Conservation (phyloP, 192 early-diverging fungal genomes). For the Linnemannia zychae region DNA sequence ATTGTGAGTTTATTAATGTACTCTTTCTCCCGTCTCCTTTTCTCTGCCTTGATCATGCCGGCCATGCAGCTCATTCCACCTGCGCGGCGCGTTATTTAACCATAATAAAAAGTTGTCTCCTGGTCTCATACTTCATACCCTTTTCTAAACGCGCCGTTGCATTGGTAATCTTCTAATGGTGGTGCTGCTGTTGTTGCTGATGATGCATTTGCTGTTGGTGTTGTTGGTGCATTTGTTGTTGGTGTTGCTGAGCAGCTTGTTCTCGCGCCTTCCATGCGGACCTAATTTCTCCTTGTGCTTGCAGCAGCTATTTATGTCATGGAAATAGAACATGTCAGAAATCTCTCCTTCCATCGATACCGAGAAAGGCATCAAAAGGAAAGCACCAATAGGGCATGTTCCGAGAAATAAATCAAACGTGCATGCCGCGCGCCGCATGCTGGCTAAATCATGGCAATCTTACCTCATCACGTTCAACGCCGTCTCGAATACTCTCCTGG, state of each 20-base stretch:
- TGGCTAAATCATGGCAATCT: not conserved
- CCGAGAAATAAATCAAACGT: not conserved
- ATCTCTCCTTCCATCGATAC: not conserved
- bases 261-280: conserved; percentile 55
- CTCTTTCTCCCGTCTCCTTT: not conserved
- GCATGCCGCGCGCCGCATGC: not conserved
- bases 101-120: not conserved
- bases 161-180: not conserved
- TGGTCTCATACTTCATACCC: not conserved
- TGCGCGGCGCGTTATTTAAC: not conserved
- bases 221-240: not conserved
- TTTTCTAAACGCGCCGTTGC: not conserved
- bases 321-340: not conserved
- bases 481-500: conserved; percentile 78
- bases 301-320: conserved; percentile 26
- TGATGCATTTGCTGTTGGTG: not conserved
- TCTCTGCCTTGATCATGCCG: not conserved
- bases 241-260: not conserved
- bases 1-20: not conserved
- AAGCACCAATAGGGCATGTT: not conserved
- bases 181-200: conserved; percentile 3
- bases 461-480: conserved; percentile 74
- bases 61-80: not conserved
- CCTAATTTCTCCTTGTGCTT: conserved; percentile 42
- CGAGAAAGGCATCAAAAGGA: not conserved